Percentiles rank a stretch among this genome's conserved stretches.
Evolutionary conservation across 192 early-diverging fungal species (phyloP).

Genomic region (Rhizoclosmatium sp.): DNA sequence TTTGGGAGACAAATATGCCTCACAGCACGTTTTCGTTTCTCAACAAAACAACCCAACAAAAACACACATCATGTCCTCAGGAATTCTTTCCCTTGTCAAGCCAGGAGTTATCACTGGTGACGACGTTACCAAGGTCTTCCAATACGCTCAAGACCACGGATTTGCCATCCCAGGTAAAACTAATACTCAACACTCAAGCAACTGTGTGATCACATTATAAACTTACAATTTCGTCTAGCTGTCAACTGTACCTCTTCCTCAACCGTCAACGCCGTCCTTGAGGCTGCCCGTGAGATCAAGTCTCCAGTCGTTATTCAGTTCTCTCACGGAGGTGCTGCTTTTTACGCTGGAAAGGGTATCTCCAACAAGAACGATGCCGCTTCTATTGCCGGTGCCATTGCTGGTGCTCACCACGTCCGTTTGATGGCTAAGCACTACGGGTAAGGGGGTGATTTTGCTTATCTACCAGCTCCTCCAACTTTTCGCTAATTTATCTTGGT

Average conservation of each 20-base stretch:
- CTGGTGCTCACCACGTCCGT: conserved; percentile 88
- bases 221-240: conserved; percentile 45
- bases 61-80: conserved; percentile 47
- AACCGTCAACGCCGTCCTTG: conserved; percentile 90
- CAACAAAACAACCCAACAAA: not conserved
- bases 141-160: conserved; percentile 70
- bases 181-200: no score
- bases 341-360: conserved; percentile 93
- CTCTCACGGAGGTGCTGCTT: conserved; percentile 92
- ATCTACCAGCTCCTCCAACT: not conserved
- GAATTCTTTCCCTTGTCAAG: conserved; percentile 83
- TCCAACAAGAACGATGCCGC: conserved; percentile 88
- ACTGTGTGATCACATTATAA: no score
- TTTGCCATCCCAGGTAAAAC: conserved; percentile 82
- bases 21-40: no score
- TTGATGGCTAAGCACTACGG: conserved; percentile 86
- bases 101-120: conserved; percentile 94
- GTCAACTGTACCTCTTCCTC: conserved; percentile 96
- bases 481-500: conserved; percentile 15
- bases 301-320: conserved; percentile 96
- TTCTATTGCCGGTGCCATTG: conserved; percentile 87
- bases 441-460: not conserved
- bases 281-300: conserved; percentile 93
- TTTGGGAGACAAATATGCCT: no score
- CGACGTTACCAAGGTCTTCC: conserved; percentile 74